phyloP scores from a whole-genome alignment of 2,329 filamentous ascomycete genomes.

The Nemania sp. region DNA sequence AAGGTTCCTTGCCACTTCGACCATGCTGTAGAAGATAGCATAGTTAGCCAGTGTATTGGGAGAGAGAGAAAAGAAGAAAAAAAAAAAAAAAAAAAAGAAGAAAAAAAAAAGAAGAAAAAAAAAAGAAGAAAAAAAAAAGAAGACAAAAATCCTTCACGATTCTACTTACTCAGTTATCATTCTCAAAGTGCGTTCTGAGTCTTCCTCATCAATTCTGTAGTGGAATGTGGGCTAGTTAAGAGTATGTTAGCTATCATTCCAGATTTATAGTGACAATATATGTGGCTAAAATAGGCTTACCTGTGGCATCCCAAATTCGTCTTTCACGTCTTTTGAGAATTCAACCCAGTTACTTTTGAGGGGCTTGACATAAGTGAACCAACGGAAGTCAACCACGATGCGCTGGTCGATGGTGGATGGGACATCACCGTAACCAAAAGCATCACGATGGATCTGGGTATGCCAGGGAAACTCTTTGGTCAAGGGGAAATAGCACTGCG shows the following conservation, averaged over 20 bases:
- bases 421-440: slow-evolving; percentile 44
- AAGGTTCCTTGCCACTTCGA: not conserved
- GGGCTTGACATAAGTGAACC: not conserved
- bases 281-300: slow-evolving; percentile 18
- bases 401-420: slow-evolving; percentile 41
- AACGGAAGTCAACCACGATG: slow-evolving; percentile 23
- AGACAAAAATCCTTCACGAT: not conserved
- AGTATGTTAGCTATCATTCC: slow-evolving; percentile 2
- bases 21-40: slow-evolving; percentile 18
- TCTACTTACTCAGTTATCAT: slow-evolving; percentile 4
- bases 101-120: not conserved
- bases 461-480: slow-evolving; percentile 43
- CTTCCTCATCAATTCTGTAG: slow-evolving; percentile 23
- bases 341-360: not conserved
- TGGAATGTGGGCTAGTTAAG: slow-evolving; percentile 40
- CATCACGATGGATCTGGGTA: slow-evolving; percentile 47
- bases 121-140: not conserved
- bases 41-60: not conserved
- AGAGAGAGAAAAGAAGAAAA: not conserved
- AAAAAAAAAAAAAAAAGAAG: not conserved
- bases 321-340: slow-evolving; percentile 38
- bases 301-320: slow-evolving; percentile 47
- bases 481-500: slow-evolving; percentile 37
- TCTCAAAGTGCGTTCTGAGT: slow-evolving; percentile 6
- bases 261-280: not conserved